Base-by-base conservation (phyloP, 139 green algal species). In the Volvox africanus region DNA sequence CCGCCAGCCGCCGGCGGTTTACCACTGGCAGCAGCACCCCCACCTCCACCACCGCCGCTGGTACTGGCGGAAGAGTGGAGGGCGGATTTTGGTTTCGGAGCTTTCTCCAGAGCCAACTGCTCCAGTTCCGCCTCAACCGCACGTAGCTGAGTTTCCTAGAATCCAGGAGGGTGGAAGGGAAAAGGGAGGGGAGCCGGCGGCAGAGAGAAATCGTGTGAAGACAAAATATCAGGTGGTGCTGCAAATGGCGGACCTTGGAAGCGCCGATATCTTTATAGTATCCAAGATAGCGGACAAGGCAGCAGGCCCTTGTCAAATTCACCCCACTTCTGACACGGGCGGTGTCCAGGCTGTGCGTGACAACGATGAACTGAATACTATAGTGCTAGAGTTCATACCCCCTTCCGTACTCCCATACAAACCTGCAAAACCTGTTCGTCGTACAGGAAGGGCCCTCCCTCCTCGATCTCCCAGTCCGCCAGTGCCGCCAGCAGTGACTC, bases 391-490 rank as follows among this genome's bases (percentile, higher is more conserved):
- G 9, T 55, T 55, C 9, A 55, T 55, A 55, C 9, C 44, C 44
- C 44, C 9, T 55, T 55, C 5, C 44, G 44, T 55, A 55, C 44
- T 5, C 44, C 65, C 65, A 12, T 28, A 73, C 65, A 28, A 16
- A 88, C 82, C 82, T 89, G 69, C 71, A 90, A 24, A 44, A 95
- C 88, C 6, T 85, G 61, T 62, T 94, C 94, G 44, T 95, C 92
- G 87, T 95, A 95, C 50, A 91, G 68, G 91, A 96, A 96, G 24
- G 95, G 81, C 19, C 36, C 44, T 61, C 95, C 93, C 90, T 96
- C 92, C 30, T 77, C 79, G 30, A 93, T 65, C 35, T 88, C 80
- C 95, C 95, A 96, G 81, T 93, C 91, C 0, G 84, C 90, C 35
- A 95, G 89, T 61, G 77, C 62, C 12, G 24, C 13, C 32, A 77